Conservation (phyloP, 768 basidiomycete species). For the Termitomyces eurrhizus region DNA sequence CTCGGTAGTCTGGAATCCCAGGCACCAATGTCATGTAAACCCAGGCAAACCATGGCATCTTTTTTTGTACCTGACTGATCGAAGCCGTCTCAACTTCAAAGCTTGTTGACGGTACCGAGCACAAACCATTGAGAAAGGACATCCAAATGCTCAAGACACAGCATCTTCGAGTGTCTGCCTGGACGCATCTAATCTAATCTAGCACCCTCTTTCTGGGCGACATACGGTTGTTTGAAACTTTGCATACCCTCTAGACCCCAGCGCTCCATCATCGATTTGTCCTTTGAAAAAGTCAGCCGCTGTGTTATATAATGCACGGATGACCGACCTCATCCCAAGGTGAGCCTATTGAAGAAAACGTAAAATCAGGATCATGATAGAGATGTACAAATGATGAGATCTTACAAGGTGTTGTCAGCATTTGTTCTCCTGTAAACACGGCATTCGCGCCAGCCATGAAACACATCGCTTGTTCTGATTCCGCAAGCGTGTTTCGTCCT, state of each 20-base stretch:
- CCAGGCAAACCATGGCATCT: neutral
- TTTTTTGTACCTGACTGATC: slow-evolving; percentile 2
- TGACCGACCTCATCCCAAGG: slow-evolving; percentile 85
- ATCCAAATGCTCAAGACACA: slow-evolving; percentile 1
- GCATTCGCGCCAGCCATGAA: slow-evolving; percentile 99
- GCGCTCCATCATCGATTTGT: slow-evolving; percentile 89
- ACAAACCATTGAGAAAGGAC: slow-evolving; percentile 8
- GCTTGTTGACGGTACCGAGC: slow-evolving; percentile 13
- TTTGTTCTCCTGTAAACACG: slow-evolving; percentile 96
- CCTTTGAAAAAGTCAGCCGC: slow-evolving; percentile 37
- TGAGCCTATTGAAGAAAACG: slow-evolving; percentile 47
- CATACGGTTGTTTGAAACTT: slow-evolving; percentile 75
- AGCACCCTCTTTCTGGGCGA: slow-evolving; percentile 51
- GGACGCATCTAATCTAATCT: slow-evolving; percentile 20
- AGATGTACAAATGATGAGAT: slow-evolving; percentile 15
- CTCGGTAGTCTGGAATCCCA: slow-evolving; percentile 10
- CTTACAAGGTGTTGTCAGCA: slow-evolving; percentile 96
- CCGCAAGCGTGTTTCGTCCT: slow-evolving; percentile 82
- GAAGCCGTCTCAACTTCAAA: neutral
- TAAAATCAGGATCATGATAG: slow-evolving; percentile 11
- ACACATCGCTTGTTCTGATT: slow-evolving; percentile 95
- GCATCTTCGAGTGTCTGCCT: slow-evolving; percentile 2
- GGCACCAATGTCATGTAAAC: slow-evolving; percentile 8
- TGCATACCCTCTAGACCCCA: slow-evolving; percentile 93
- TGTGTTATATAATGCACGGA: neutral